These are phyloP conservation scores for Pezicula rhizophila DNA, from an alignment of 2,329 filamentous ascomycete species.

Conservation along the genomic window DNA sequence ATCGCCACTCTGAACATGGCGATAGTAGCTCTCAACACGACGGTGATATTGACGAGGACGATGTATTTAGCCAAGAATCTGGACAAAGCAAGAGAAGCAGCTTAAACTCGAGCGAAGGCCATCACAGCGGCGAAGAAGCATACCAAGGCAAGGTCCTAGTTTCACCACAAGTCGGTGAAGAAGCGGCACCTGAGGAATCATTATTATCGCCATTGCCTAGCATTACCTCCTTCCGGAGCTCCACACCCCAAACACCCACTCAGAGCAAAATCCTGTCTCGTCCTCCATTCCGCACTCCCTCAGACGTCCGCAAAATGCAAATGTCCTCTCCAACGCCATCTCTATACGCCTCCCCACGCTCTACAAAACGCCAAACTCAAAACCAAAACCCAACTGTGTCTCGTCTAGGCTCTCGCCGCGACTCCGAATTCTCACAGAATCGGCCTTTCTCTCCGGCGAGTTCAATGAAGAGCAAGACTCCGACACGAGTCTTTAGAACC, in stretches of 20 bases:
- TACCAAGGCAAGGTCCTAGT: conserved; percentile 19
- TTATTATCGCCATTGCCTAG: conserved; percentile 41
- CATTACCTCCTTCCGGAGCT: conserved; percentile 27
- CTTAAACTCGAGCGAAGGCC: conserved; percentile 21
- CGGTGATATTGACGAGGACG: conserved; percentile 26
- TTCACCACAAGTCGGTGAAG: conserved; percentile 23
- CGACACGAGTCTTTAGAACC: conserved; percentile 47
- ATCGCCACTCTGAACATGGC: conserved; percentile 14
- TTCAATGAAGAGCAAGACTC: conserved; percentile 33
- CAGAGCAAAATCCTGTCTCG: conserved; percentile 49
- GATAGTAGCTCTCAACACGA: conserved; percentile 27
- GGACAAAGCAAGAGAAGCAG: conserved; percentile 17
- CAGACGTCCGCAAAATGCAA: conserved; percentile 64
- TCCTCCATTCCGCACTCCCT: conserved; percentile 62
- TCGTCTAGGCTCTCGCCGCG: conserved; percentile 37
- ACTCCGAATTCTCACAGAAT: conserved; percentile 8
- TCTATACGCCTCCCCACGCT: conserved; percentile 48
- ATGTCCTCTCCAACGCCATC: conserved; percentile 62
- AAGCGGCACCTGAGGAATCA: conserved; percentile 32
- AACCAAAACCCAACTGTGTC: conserved; percentile 39
- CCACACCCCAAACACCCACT: conserved; percentile 26
- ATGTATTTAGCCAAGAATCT: conserved; percentile 25
- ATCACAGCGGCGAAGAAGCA: conserved; percentile 18
- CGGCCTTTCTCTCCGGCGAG: conserved; percentile 11
- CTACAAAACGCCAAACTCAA: conserved; percentile 37